phyloP scores from a whole-genome alignment of 441 rosid genomes.

The Syzygium malaccense region DNA sequence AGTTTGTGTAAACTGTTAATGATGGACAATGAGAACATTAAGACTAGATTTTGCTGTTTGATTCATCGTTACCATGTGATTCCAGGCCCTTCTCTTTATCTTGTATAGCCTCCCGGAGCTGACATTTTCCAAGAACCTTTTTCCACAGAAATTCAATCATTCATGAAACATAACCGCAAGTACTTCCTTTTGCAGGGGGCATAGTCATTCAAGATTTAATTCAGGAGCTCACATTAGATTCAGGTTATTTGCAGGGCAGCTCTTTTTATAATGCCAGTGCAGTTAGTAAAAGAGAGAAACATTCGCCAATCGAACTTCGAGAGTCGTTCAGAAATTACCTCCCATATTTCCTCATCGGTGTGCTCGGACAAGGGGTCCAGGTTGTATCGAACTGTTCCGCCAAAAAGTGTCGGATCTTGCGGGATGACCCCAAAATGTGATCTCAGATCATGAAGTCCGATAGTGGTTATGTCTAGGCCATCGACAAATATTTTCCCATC shows the following conservation, averaged over 20 bases:
- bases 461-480: not conserved
- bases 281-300: not conserved
- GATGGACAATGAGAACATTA: too few species aligned
- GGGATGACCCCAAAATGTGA: constrained; percentile 14
- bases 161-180: not conserved
- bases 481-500: constrained; percentile 3
- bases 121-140: constrained; percentile 11
- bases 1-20: not conserved
- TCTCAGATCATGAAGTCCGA: constrained; percentile 14
- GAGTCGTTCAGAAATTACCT: not conserved
- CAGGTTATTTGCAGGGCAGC: not conserved
- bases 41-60: not conserved
- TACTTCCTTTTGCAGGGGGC: not conserved
- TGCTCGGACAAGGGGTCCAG: constrained; percentile 10
- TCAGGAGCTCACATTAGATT: not conserved
- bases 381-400: constrained; percentile 9
- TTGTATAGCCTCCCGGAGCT: constrained; percentile 9
- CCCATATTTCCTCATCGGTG: constrained; percentile 5
- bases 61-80: not conserved
- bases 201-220: not conserved
- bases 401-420: constrained; percentile 11
- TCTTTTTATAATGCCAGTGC: not conserved
- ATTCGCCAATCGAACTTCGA: not conserved
- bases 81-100: constrained; percentile 4
- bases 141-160: not conserved